Conservation (phyloP, 352 stramenopile species). For the Phytophthora ramorum region DNA sequence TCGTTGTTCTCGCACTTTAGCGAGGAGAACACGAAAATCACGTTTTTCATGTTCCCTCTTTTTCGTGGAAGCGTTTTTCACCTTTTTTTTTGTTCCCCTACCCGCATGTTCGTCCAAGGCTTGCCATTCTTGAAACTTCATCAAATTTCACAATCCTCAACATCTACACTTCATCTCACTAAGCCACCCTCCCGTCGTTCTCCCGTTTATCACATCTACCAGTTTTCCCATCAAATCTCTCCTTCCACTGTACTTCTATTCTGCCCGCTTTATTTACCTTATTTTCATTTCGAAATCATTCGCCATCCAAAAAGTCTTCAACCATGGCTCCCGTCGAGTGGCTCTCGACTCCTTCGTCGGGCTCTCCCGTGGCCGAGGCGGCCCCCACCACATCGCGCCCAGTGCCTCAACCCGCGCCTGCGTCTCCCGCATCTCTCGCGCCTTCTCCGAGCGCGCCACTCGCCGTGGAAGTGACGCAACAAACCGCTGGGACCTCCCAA, state of each 20-base stretch:
- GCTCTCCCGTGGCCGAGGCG: conserved; percentile 6
- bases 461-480: conserved; percentile 19
- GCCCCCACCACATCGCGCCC: background rate
- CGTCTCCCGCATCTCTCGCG: conserved; percentile 10
- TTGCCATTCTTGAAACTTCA: too few relatives aligned
- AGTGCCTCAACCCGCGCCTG: background rate
- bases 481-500: background rate
- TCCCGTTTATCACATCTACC: background rate
- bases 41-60: too few relatives aligned
- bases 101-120: too few relatives aligned
- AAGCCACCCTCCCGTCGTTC: background rate
- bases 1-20: too few relatives aligned
- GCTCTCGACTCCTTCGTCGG: conserved; percentile 7
- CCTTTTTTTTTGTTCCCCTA: too few relatives aligned
- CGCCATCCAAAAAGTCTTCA: background rate
- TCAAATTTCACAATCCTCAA: background rate
- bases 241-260: background rate
- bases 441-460: conserved; percentile 3
- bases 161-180: background rate
- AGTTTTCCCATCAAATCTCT: background rate
- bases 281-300: background rate
- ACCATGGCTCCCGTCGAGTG: conserved; percentile 22
- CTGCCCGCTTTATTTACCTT: background rate
- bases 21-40: too few relatives aligned
- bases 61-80: too few relatives aligned